Percentiles rank a stretch among this genome's conserved stretches.
Conservation (phyloP, 495 filamentous ascomycete genomes). For the Thozetella sp. region DNA sequence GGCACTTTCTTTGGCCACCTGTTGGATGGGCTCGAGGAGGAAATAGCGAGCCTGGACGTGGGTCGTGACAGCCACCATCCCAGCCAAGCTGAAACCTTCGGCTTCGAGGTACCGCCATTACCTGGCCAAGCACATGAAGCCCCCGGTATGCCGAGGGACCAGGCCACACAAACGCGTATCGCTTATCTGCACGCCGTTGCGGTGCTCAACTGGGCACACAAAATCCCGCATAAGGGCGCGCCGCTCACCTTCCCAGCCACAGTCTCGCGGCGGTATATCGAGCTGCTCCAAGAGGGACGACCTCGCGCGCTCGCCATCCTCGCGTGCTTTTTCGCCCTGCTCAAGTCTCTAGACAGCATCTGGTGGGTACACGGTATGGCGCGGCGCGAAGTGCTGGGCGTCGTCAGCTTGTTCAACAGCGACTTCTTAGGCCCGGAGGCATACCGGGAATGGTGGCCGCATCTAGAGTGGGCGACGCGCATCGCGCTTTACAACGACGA, state of each 20-base stretch:
- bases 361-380: constrained; percentile 63
- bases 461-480: constrained; percentile 55
- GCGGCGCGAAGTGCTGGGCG: constrained; percentile 55
- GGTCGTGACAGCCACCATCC: not conserved
- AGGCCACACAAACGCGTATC: constrained; percentile 37
- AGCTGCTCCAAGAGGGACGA: constrained; percentile 47
- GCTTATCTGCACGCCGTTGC: constrained; percentile 57
- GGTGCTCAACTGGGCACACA: constrained; percentile 59
- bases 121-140: not conserved
- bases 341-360: constrained; percentile 50
- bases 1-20: constrained; percentile 53
- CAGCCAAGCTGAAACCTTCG: not conserved
- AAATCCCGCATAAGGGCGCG: constrained; percentile 52
- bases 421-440: constrained; percentile 38
- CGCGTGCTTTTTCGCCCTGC: constrained; percentile 57
- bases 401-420: constrained; percentile 48
- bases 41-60: constrained; percentile 32
- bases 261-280: constrained; percentile 58
- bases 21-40: constrained; percentile 49
- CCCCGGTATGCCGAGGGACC: constrained; percentile 9
- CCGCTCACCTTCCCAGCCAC: constrained; percentile 59
- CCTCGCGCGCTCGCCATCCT: constrained; percentile 56
- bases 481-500: constrained; percentile 48
- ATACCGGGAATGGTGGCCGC: constrained; percentile 52
- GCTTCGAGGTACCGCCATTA: not conserved